Conservation (phyloP, 2,329 filamentous ascomycete species). For the Apiospora phragmitis region DNA sequence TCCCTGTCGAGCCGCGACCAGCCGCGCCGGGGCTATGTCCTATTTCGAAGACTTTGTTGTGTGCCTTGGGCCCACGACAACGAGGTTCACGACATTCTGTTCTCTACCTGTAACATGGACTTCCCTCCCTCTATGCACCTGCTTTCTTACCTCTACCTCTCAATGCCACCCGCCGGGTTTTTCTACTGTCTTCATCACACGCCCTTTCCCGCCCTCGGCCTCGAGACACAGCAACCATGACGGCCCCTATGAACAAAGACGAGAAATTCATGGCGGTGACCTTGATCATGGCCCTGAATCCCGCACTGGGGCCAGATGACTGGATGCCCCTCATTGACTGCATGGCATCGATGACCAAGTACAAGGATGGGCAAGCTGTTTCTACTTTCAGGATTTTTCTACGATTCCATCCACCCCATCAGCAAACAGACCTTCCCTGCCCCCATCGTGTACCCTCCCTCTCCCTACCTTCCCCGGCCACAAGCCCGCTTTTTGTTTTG, state of each 20-base stretch:
- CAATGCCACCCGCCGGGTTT: not conserved
- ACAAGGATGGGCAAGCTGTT: not conserved
- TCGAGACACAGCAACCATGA: not conserved
- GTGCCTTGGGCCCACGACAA: not conserved
- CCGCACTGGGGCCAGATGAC: not conserved
- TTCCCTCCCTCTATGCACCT: not conserved
- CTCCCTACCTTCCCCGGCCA: not conserved
- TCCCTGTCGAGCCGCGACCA: no score
- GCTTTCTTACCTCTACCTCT: not conserved
- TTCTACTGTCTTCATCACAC: not conserved
- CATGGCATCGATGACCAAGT: not conserved
- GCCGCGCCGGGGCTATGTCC: no score
- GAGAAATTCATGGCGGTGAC: not conserved
- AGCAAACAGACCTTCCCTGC: not conserved
- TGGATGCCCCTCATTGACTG: not conserved
- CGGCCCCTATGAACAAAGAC: not conserved
- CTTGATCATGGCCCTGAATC: not conserved
- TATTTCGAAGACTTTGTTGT: no score
- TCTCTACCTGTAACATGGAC: not conserved
- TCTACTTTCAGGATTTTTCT: not conserved
- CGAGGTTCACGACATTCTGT: not conserved
- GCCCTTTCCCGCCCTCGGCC: no score
- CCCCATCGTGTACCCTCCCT: not conserved
- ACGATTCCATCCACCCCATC: not conserved
- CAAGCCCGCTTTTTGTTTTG: not conserved